Conservation (phyloP, 2,329 filamentous ascomycete genomes). For the Verticillium nonalfalfae region DNA sequence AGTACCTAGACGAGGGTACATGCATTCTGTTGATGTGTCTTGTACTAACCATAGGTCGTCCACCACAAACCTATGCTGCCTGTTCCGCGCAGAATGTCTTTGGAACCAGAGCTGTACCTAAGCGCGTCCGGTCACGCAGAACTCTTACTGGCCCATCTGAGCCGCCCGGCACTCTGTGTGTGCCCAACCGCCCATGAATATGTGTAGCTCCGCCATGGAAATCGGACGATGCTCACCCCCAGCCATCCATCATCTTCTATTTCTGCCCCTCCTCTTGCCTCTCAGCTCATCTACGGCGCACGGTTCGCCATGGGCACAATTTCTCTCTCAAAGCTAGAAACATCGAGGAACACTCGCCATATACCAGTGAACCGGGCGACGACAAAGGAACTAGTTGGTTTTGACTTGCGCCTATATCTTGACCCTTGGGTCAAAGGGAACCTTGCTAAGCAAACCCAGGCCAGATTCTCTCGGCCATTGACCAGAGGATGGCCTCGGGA, state of each 20-base stretch:
- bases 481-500: background rate
- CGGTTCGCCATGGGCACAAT: background rate
- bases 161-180: background rate
- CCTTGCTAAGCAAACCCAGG: background rate
- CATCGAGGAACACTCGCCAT: background rate
- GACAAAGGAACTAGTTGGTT: background rate
- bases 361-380: background rate
- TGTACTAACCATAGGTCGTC: no score
- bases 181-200: background rate
- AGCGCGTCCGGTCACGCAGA: background rate
- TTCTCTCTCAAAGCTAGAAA: background rate
- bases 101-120: background rate
- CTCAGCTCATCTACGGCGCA: background rate
- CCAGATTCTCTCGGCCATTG: background rate
- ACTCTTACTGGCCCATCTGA: background rate
- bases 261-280: background rate
- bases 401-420: background rate
- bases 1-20: no score
- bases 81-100: background rate
- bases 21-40: no score
- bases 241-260: background rate
- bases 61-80: background rate
- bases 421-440: background rate
- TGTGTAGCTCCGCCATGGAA: background rate
- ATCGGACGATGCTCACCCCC: background rate